Evolutionary conservation across 2,329 filamentous ascomycete species (phyloP), one percentile per base, ranked within the genome.

Genomic region (Pyrenophora graminea): DNA sequence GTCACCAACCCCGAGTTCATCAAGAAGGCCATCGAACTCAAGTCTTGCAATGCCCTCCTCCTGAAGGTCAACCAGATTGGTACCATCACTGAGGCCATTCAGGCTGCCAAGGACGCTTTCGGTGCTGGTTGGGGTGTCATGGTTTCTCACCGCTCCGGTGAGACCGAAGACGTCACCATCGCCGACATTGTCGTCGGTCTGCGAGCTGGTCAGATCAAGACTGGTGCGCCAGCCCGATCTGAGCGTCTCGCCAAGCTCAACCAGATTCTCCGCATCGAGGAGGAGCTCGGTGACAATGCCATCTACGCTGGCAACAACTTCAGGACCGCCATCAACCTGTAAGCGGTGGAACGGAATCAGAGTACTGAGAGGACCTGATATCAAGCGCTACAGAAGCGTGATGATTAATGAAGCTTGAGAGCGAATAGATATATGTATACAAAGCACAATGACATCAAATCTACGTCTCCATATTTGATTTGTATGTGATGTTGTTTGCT

Each of bases 31-130:
- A 96, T 97, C 68, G 92, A 97, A 78, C 88, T 94, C 74, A 99
- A 99, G 89, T 90, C 94, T 70, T 94, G 92, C 87, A 97, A 99
- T 76, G 90, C 92, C 63, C 89, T 99, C 55, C 86, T 99, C 59
- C 90, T 99, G 76, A 99, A 99, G 89, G 92, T 99, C 79, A 99
- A 99, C 89, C 94, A 99, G 85, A 99, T 99, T 71, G 94, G 94
- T 80, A 97, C 94, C 67, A 87, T 99, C 72, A 95, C 91, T 68
- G 94, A 99, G 85, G 96, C 94, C 55, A 97, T 97, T 81, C 92
- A 97, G 83, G 94, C 94, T 49, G 93, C 94, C 77, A 97, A 97
- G 86, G 94, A 97, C 81, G 95, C 93, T 44, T 97, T 94, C 76
- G 67, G 88, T 66, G 93, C 90, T 69, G 87, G 85, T 76, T 99